Conservation (phyloP, 1,284 basidiomycete genomes). For the Filobasidium uniguttulatum region DNA sequence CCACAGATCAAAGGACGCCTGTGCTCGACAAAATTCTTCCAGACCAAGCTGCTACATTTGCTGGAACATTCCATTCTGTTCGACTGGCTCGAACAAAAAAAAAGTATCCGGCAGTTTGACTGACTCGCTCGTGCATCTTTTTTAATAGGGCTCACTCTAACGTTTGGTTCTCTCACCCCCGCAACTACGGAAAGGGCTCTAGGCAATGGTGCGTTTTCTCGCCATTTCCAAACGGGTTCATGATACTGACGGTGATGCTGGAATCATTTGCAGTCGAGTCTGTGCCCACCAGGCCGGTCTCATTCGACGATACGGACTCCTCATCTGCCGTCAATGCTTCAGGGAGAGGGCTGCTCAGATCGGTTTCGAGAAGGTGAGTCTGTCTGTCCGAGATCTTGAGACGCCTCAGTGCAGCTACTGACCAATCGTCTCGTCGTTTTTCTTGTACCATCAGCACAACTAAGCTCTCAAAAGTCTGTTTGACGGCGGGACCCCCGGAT, state of each 20-base stretch:
- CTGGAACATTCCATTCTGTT: no score
- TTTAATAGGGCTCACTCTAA: slow-evolving; percentile 36
- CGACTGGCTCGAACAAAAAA: no score
- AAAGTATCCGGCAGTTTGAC: not conserved
- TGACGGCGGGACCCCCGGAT: no score
- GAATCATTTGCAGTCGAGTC: slow-evolving; percentile 52
- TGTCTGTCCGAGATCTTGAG: not conserved
- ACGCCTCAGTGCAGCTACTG: not conserved
- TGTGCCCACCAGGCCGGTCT: slow-evolving; percentile 93
- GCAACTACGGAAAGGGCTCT: slow-evolving; percentile 88
- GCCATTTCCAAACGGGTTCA: not conserved
- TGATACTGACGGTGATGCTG: not conserved
- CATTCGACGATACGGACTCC: slow-evolving; percentile 85
- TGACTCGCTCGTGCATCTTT: not conserved
- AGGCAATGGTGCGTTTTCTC: slow-evolving; percentile 62
- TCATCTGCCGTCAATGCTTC: slow-evolving; percentile 97
- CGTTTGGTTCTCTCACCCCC: slow-evolving; percentile 47
- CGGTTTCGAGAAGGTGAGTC: slow-evolving; percentile 78
- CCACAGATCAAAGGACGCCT: no score
- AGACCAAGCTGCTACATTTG: no score
- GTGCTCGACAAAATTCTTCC: no score
- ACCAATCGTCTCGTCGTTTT: not conserved
- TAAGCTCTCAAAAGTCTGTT: no score
- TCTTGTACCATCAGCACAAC: not conserved
- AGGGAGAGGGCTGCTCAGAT: slow-evolving; percentile 86